Base-by-base conservation (phyloP, 306 rosid genomes). In the Trifolium dubium region DNA sequence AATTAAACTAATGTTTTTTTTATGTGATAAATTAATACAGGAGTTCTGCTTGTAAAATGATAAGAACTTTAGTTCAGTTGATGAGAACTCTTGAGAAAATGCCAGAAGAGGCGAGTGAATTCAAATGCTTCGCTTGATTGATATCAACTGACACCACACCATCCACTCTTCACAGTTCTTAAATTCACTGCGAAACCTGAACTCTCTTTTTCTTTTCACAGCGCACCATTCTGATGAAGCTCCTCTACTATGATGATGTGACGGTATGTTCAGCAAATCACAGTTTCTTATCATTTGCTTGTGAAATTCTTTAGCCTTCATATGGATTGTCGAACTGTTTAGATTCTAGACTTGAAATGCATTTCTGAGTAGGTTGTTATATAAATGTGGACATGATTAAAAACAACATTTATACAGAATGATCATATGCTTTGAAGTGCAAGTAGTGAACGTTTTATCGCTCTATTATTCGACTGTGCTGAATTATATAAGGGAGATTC, bases 11-110 rank as follows among this genome's bases (percentile, higher is more conserved):
- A 71, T 66, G n/a, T 59, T 73, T 56, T 69, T 31, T 67, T 60
- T 39, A 73, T 32, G 18, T 9, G 9, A 51, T 76, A n/a, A 69
- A 71, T 79, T 79, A 76, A 19, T 79, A 51, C 79, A 94, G 97
- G 91, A 94, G 97, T 78, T 91, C 98, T 82, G 98, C 97, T 30
- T 94, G 98, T 82, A 91, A 94, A 83, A 94, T 94, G 98, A 92
- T 94, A 41, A 91, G 96, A 67, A 94, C 98, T 29, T 84, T 94
- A 37, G 96, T 94, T 85, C 98, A 94, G 83, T 80, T 89, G 73
- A 88, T 91, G 98, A 89, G 98, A 88, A 94, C 98, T 87, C 85
- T 93, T 80, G 98, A 94, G 84, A 91, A 70, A 78, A 94, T 92
- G 97, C 99, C 99, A 29, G 95, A 92, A 67, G 99, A 92, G 89